phyloP scores from a whole-genome alignment of 2,329 filamentous ascomycete species.

The Pyrenophora graminea region DNA sequence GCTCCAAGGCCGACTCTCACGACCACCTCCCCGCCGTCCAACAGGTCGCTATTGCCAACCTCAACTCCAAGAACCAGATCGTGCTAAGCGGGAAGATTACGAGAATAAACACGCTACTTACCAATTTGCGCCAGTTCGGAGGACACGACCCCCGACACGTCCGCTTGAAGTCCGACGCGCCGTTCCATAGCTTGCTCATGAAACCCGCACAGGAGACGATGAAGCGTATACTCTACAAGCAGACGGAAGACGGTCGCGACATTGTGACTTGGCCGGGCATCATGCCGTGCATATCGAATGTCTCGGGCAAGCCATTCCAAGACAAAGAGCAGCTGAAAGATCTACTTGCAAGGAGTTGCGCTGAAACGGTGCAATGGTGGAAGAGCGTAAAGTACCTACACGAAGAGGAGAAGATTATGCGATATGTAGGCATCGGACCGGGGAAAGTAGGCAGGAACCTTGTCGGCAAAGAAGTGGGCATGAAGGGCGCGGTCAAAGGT shows the following conservation, averaged over 20 bases:
- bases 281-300: slow-evolving; percentile 83
- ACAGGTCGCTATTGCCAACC: slow-evolving; percentile 88
- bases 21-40: slow-evolving; percentile 75
- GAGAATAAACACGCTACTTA: slow-evolving; percentile 77
- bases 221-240: slow-evolving; percentile 65
- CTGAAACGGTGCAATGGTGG: slow-evolving; percentile 96
- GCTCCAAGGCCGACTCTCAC: slow-evolving; percentile 68
- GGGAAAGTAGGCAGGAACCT: slow-evolving; percentile 92
- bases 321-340: slow-evolving; percentile 77
- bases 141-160: slow-evolving; percentile 91
- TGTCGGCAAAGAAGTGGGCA: slow-evolving; percentile 92
- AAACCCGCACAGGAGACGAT: slow-evolving; percentile 78
- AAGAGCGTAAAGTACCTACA: slow-evolving; percentile 89
- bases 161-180: slow-evolving; percentile 80
- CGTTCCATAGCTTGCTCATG: slow-evolving; percentile 94
- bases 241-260: slow-evolving; percentile 62
- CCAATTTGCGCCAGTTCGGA: slow-evolving; percentile 84
- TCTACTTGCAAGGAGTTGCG: slow-evolving; percentile 75
- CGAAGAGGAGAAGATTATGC: slow-evolving; percentile 75
- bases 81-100: slow-evolving; percentile 87
- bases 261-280: slow-evolving; percentile 74
- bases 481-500: slow-evolving; percentile 80
- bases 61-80: slow-evolving; percentile 96
- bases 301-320: slow-evolving; percentile 76
- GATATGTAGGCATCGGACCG: slow-evolving; percentile 91